These are phyloP conservation scores for Boletus subparvulus DNA, from an alignment of 768 basidiomycete genomes.

Conservation along the genomic window DNA sequence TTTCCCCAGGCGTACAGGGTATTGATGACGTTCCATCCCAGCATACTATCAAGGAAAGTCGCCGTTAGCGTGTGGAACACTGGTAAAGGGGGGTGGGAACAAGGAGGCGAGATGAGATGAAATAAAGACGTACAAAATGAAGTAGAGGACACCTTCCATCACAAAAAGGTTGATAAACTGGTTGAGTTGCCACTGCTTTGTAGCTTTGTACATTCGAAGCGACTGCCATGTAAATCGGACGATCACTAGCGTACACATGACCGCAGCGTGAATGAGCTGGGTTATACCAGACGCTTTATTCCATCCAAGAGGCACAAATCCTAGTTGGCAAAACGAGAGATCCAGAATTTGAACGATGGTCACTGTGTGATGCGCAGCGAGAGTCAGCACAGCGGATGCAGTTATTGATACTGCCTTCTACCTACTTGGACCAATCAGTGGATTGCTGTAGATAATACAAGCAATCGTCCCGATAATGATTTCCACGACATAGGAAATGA, in stretches of 20 bases:
- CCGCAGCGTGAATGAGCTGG: background rate
- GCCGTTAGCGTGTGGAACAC: background rate
- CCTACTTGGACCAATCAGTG: background rate
- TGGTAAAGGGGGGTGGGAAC: no score
- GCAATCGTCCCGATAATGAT: background rate
- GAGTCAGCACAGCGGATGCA: background rate
- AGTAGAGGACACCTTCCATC: conserved; percentile 10
- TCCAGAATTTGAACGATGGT: background rate
- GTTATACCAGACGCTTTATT: background rate
- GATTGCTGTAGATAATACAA: background rate
- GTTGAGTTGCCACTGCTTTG: conserved; percentile 6
- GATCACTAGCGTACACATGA: background rate
- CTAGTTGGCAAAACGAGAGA: background rate
- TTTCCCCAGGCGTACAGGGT: background rate
- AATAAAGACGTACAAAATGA: conserved; percentile 2
- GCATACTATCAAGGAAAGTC: background rate
- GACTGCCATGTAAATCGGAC: conserved; percentile 2
- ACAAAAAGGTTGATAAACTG: conserved; percentile 5
- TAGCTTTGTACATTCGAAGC: background rate
- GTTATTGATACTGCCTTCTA: background rate
- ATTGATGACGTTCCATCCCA: background rate
- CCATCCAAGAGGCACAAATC: background rate
- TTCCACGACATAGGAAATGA: background rate
- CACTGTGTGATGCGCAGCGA: background rate
- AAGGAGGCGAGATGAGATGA: no score